These are phyloP conservation scores for Rhynchosporium secalis DNA, from an alignment of 2,329 filamentous ascomycete species.

Conservation along the genomic window DNA sequence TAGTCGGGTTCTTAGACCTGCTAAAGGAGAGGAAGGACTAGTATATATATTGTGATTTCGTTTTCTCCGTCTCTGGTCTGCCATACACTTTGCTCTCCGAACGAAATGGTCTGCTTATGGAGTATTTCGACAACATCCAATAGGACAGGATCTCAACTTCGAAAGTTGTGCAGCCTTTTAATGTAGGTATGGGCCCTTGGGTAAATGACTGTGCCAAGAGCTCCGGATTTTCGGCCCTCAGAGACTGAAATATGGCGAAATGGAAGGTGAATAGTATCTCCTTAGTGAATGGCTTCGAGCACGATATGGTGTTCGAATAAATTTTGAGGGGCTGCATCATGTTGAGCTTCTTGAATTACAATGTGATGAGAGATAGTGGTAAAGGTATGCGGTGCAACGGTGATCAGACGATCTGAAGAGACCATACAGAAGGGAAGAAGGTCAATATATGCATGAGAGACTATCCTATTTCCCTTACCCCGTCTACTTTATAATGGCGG, in stretches of 20 bases:
- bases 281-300: not conserved
- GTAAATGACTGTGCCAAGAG: not conserved
- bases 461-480: too few species aligned
- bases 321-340: not conserved
- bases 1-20: not conserved
- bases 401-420: not conserved
- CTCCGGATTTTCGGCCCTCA: not conserved
- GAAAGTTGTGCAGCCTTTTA: not conserved
- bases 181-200: not conserved
- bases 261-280: not conserved
- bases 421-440: too few species aligned
- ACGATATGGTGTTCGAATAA: not conserved
- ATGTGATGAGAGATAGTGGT: not conserved
- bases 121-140: not conserved
- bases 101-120: not conserved
- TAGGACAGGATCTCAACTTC: not conserved
- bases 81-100: conserved; percentile 5
- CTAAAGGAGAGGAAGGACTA: not conserved
- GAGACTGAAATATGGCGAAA: conserved; percentile 1
- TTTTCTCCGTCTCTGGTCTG: not conserved
- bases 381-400: not conserved
- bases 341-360: not conserved
- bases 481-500: too few species aligned
- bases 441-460: too few species aligned
- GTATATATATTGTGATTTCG: not conserved